Conservation (phyloP, 176 grass and related monocot species). For the Areca catechu region DNA sequence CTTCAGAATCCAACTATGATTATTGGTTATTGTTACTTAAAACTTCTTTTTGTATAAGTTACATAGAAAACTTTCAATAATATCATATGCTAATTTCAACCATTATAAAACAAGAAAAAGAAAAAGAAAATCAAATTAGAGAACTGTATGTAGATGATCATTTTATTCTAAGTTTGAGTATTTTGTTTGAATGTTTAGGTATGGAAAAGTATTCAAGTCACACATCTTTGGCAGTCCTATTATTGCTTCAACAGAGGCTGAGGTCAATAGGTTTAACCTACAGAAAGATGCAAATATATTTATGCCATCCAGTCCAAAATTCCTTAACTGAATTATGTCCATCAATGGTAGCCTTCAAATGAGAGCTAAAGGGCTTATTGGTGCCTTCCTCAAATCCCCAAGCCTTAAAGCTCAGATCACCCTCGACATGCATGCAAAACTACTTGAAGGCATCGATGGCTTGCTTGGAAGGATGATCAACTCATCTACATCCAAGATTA, state of each 20-base stretch:
- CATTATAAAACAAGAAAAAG: too few species aligned
- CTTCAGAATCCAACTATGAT: too few species aligned
- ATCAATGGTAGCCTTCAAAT: constrained; percentile 77
- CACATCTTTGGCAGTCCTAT: constrained; percentile 75
- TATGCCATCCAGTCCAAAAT: constrained; percentile 90
- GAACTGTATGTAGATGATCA: too few species aligned
- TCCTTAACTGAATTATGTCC: constrained; percentile 73
- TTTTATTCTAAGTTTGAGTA: too few species aligned
- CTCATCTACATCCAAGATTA: constrained; percentile 70
- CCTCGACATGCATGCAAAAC: constrained; percentile 71
- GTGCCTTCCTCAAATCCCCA: constrained; percentile 81
- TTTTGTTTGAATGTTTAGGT: constrained; percentile 24
- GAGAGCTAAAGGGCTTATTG: constrained; percentile 73
- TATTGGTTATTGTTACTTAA: too few species aligned
- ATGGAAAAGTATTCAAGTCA: constrained; percentile 87
- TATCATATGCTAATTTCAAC: too few species aligned
- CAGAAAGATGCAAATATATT: constrained; percentile 77
- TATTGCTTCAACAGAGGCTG: constrained; percentile 70
- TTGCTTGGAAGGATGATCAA: constrained; percentile 32
- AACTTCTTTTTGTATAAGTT: too few species aligned
- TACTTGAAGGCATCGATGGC: constrained; percentile 33
- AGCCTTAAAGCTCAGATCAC: constrained; percentile 77
- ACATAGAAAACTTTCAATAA: too few species aligned
- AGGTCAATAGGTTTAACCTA: constrained; percentile 66
- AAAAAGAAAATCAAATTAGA: too few species aligned